Conservation (phyloP, 768 basidiomycete genomes). For the Calocybe indica region DNA sequence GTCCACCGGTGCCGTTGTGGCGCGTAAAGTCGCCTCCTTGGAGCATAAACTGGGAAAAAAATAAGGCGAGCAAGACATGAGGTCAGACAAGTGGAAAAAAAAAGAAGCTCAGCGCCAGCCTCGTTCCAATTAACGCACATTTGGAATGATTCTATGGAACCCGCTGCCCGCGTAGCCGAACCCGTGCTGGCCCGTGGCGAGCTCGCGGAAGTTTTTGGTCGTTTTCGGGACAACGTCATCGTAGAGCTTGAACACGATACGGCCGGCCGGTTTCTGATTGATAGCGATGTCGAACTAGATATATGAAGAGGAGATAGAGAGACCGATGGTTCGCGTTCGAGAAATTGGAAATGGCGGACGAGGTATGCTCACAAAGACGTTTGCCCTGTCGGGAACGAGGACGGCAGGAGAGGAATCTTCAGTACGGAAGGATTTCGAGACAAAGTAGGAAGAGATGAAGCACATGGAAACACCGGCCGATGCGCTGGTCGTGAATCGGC, state of each 20-base stretch:
- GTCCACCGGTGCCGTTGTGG: conserved; percentile 74
- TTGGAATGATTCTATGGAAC: conserved; percentile 74
- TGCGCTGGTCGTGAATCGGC: conserved; percentile 45
- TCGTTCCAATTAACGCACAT: conserved; percentile 28
- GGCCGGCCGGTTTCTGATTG: conserved; percentile 52
- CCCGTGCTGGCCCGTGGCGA: conserved; percentile 60
- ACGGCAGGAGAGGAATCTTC: conserved; percentile 2
- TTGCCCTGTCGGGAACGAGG: conserved; percentile 17
- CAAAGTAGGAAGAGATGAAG: conserved; percentile 17
- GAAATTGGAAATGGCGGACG: neutral
- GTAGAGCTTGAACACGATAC: conserved; percentile 79
- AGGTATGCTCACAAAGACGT: conserved; percentile 29
- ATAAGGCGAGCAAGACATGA: neutral
- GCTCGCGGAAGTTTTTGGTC: conserved; percentile 73
- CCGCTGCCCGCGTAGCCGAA: conserved; percentile 65
- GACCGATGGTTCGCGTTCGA: neutral
- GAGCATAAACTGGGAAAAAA: conserved; percentile 60
- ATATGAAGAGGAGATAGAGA: neutral
- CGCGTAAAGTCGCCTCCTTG: conserved; percentile 85
- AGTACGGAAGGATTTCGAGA: conserved; percentile 3
- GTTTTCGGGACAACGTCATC: conserved; percentile 83
- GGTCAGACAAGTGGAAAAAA: neutral
- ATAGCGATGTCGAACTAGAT: conserved; percentile 62
- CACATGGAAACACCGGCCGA: conserved; percentile 33
- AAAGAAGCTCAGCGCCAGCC: neutral